These are phyloP conservation scores for Gynostemma pentaphyllum DNA, from an alignment of 306 rosid species.

Conservation along the genomic window DNA sequence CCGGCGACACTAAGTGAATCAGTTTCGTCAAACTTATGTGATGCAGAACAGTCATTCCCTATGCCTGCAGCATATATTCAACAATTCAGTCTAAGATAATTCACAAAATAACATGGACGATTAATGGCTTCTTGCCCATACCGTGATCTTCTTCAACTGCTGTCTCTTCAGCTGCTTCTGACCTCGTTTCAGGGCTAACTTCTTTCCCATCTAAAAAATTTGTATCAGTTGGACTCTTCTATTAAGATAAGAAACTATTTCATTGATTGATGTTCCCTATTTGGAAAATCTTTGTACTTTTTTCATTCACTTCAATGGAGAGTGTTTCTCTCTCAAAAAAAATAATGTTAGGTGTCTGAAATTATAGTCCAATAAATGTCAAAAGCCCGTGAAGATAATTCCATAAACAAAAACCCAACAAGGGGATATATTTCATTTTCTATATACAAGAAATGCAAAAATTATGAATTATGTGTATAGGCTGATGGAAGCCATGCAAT, in stretches of 20 bases:
- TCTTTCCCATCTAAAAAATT: conserved; percentile 22
- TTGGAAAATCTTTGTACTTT: too few relatives aligned
- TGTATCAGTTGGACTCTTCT: conserved; percentile 8
- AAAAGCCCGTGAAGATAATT: too few relatives aligned
- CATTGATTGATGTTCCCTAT: too few relatives aligned
- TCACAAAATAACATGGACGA: conserved; percentile 9
- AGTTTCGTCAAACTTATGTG: conserved; percentile 20
- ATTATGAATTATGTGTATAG: too few relatives aligned
- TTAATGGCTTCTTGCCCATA: conserved; percentile 17
- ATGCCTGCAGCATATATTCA: conserved; percentile 36
- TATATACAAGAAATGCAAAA: too few relatives aligned
- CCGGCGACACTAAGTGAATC: conserved; percentile 30
- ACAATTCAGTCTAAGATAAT: conserved; percentile 11
- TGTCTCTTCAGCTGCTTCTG: conserved; percentile 9
- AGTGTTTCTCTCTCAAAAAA: too few relatives aligned
- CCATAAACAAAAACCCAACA: too few relatives aligned
- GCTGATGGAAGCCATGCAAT: too few relatives aligned
- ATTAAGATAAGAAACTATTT: background rate
- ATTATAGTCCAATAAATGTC: too few relatives aligned
- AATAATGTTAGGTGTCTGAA: too few relatives aligned
- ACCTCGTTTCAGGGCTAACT: conserved; percentile 24
- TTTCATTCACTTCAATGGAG: too few relatives aligned
- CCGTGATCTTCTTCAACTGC: conserved; percentile 2
- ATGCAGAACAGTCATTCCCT: conserved; percentile 17
- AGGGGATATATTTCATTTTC: too few relatives aligned